Evolutionary conservation across 257 asterid species (phyloP).

Genomic region (Solanum sitiens): DNA sequence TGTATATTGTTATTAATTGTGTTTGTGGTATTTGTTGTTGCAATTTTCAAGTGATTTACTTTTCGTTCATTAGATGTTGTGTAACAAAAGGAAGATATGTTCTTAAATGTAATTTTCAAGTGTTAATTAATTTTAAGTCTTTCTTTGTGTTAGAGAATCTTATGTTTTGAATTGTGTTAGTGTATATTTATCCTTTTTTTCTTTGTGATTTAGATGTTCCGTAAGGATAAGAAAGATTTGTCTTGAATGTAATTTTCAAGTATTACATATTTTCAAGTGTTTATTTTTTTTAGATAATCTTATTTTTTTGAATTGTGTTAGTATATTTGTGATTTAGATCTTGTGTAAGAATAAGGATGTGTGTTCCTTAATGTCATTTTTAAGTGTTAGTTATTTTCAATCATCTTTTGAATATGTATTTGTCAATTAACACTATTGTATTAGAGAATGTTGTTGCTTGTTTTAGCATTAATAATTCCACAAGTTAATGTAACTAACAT

Average conservation of each 20-base stretch:
- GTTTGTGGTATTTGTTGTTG: too few relatives aligned
- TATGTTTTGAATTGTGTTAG: neutral
- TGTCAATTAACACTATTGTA: neutral
- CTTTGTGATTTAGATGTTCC: neutral
- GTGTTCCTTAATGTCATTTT: neutral
- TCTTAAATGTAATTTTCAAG: neutral
- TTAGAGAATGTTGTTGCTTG: neutral
- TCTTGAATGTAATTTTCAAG: neutral
- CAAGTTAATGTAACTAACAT: neutral
- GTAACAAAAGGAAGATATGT: neutral
- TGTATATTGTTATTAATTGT: too few relatives aligned
- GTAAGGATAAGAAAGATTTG: too few relatives aligned
- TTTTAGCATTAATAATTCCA: neutral
- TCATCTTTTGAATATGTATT: neutral
- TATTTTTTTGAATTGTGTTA: neutral
- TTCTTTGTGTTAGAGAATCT: neutral
- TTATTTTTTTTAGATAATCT: neutral
- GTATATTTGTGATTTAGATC: neutral
- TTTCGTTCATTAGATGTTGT: too few relatives aligned
- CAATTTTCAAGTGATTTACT: neutral
- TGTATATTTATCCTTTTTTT: fast-evolving
- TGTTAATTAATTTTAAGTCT: neutral
- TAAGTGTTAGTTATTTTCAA: neutral
- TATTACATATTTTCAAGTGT: neutral
- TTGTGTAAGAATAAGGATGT: neutral